Evolutionary conservation across 768 basidiomycete genomes (phyloP), one percentile per base, ranked within the genome.

Genomic region (Suillus spraguei): DNA sequence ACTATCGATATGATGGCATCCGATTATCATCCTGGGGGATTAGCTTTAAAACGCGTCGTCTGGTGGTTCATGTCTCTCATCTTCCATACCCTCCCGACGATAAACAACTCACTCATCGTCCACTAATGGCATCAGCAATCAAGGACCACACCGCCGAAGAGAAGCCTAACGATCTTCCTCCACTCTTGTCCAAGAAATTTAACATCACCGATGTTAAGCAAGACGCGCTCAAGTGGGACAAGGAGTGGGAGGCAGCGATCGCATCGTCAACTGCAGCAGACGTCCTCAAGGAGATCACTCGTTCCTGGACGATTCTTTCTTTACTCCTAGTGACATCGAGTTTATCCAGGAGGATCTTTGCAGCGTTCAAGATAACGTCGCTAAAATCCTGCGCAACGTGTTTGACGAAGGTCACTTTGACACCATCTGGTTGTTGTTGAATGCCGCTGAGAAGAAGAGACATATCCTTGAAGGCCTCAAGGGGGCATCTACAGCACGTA

Each of bases 191-290:
- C 24, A 22, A 50, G 8, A 49, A 64, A 42, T 53, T 64, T 4
- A 47, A 49, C 14, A 63, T 64, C 41, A 36, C 61, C 8, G n/a
- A 52, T 47, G 24, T 65, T 44, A 61, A 64, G 49, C 24, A 63
- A 41, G 63, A 70, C 35, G 63, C 28, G 22, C 41, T 56, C 28
- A 67, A 60, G 28, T 70, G 69, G 69, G 61, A 70, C 60, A 65
- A 68, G 35, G 66, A 69, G 38, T 71, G 69, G 67, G 69, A 70
- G 44, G 65, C 64, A 42, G 63, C 54, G 28, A 59, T 66, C 9
- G 54, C 49, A 8, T 62, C 65, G n/a, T 60, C 59, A n/a, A 63
- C 60, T 6, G 55, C 69, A 13, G 61, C 56, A 6, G 60, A 68
- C 44, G 65, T 65, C 28, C 63, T 66, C 54, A 39, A 63, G 44